A percentile compares a stretch with the other conserved stretches of the same genome.
Conservation (phyloP, 2,329 filamentous ascomycete genomes). For the Trichoderma atroviride region DNA sequence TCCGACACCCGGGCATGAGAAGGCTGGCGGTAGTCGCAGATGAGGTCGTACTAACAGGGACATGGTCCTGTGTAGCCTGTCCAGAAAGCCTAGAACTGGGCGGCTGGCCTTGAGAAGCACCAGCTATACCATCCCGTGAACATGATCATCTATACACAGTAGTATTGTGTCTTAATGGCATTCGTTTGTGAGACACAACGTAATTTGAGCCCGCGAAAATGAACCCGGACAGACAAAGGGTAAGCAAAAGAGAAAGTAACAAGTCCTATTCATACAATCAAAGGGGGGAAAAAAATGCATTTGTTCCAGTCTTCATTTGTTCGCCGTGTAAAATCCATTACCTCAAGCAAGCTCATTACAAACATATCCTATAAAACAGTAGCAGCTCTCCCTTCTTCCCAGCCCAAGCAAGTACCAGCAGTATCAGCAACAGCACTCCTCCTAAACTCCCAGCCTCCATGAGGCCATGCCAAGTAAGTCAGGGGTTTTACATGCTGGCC, state of each 20-base stretch:
- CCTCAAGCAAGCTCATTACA: slow-evolving; percentile 11
- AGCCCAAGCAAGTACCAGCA: background rate
- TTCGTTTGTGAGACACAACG: background rate
- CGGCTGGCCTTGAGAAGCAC: background rate
- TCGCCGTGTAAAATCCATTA: slow-evolving; percentile 20
- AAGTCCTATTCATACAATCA: background rate
- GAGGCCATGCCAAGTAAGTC: background rate
- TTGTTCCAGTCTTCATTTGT: background rate
- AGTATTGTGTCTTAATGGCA: background rate
- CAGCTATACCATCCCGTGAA: background rate
- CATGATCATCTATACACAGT: background rate
- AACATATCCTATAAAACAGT: background rate
- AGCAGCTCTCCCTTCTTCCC: background rate
- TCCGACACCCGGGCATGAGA: background rate
- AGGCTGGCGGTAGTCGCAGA: background rate
- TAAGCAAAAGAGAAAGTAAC: background rate
- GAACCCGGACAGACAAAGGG: background rate
- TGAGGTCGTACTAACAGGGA: background rate
- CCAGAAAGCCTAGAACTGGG: background rate
- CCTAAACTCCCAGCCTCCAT: background rate
- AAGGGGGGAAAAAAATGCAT: background rate
- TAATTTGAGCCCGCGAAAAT: background rate
- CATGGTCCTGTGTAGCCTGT: background rate
- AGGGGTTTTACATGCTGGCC: slow-evolving; percentile 35
- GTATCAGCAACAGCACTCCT: background rate